A percentile compares a stretch with the other conserved stretches of the same genome.
phyloP scores from a whole-genome alignment of 495 filamentous ascomycete genomes.

The Cenococcum geophilum region DNA sequence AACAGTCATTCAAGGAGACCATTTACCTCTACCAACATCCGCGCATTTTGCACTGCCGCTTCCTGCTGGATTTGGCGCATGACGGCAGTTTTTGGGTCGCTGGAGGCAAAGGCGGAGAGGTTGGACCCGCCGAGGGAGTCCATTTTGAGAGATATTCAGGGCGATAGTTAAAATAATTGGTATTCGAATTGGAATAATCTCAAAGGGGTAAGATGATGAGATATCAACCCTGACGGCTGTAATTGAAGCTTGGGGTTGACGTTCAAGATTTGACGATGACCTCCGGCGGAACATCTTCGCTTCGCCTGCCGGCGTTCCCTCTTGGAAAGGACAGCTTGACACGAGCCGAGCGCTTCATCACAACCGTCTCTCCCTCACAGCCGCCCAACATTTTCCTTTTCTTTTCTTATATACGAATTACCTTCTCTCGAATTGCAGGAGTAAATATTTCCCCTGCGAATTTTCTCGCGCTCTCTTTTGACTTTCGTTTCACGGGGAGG shows the following conservation, averaged over 20 bases:
- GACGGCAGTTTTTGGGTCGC: slow-evolving; percentile 60
- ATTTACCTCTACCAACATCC: slow-evolving; percentile 63
- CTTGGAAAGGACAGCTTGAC: slow-evolving; percentile 8
- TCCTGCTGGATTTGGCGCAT: slow-evolving; percentile 71
- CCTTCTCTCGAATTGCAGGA: background rate
- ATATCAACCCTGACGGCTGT: background rate
- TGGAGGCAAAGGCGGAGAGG: slow-evolving; percentile 22
- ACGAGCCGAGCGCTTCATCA: background rate
- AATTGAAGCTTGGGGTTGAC: background rate
- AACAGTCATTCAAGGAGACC: background rate
- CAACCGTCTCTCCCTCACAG: background rate
- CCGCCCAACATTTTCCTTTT: background rate
- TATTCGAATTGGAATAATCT: background rate
- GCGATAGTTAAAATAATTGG: background rate
- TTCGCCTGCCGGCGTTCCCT: background rate
- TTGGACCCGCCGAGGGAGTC: slow-evolving; percentile 26
- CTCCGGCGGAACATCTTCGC: background rate
- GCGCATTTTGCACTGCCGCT: slow-evolving; percentile 67
- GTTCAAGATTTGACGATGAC: slow-evolving; percentile 1
- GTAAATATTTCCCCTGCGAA: slow-evolving; percentile 3
- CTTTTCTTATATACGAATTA: background rate
- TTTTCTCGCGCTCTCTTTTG: slow-evolving; percentile 10
- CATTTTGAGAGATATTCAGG: slow-evolving; percentile 12
- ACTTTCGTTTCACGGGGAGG: slow-evolving; percentile 14
- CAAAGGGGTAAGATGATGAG: background rate